phyloP scores from a whole-genome alignment of 2,329 filamentous ascomycete species.

The Fusarium camptoceras region DNA sequence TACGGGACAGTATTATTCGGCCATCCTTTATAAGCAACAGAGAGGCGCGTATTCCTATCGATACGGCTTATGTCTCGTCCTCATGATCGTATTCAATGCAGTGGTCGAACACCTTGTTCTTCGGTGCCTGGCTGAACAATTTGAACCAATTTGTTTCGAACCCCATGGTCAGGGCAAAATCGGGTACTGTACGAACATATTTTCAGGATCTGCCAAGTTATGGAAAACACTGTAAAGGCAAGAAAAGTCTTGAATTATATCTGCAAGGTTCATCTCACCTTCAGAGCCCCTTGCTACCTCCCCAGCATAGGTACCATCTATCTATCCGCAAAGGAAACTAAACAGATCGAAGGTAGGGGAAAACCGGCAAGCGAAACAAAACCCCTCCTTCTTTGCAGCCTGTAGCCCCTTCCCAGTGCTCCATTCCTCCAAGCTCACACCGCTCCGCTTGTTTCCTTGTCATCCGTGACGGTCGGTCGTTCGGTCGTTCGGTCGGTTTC shows the following conservation, averaged over 20 bases:
- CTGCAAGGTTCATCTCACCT: accelerated
- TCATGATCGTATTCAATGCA: no score
- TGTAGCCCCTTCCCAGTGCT: neutral
- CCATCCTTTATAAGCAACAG: no score
- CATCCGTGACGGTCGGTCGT: no score
- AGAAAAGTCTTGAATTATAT: neutral
- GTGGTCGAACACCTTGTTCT: no score
- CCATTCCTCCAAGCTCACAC: neutral
- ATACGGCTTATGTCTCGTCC: no score
- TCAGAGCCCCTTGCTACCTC: neutral
- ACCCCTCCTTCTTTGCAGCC: neutral
- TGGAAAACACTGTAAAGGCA: accelerated
- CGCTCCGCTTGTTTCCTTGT: neutral
- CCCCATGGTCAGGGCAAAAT: no score
- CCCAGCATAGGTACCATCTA: neutral
- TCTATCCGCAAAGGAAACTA: neutral
- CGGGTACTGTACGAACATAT: neutral
- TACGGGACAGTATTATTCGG: no score
- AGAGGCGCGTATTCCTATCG: no score
- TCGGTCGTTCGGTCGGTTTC: neutral
- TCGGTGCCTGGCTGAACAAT: no score
- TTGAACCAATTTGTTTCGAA: no score
- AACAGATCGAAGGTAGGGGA: neutral
- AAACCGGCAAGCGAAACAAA: neutral
- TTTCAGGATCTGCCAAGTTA: neutral